Base-by-base conservation (phyloP, 129 eudicot species). In the Silybum marianum region DNA sequence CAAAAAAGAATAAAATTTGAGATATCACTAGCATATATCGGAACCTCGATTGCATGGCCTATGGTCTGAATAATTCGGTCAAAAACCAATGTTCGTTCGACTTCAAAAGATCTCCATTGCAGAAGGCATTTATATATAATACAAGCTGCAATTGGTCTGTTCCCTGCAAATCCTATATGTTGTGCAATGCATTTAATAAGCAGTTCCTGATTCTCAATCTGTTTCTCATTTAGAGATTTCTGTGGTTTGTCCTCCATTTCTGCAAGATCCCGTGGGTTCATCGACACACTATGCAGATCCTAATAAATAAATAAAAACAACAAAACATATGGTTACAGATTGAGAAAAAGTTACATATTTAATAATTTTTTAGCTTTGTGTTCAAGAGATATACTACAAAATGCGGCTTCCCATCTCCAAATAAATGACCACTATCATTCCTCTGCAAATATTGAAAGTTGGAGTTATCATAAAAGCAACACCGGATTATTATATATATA, bases 31-130 rank as follows among this genome's bases (percentile, higher is more conserved):
- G 48, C 80, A 85, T 81, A 46, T 14, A 28, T 19, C 19, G 78
- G 69, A 81, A 95, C 99, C 99, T 95, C 99, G 40, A 95, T 95
- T 78, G 93, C 95, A 74, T 95, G 99, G 40, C 99, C 98, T 18
- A 95, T 88, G 34, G 95, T 91, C 74, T 95, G 99, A 71, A 95
- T 95, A 81, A 95, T 92, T 46, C 94, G 86, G 34, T 95, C 99
- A 88, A 95, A 95, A 40, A 95, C 89, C 76, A 85, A 85, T 19
- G 99, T 95, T 44, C 99, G 44, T 72, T 95, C 99, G 76, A 95
- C 99, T 88, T 95, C 99, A 77, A 95, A 95, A 46, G 98, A 95
- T 90, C 99, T 89, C 99, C 99, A 95, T 3, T 95, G 99, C 40
- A 92, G 77, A 79, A 95, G 99, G 79, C 98, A 95, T 77, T 92